phyloP scores from a whole-genome alignment of 2,329 filamentous ascomycete species.

The Simplicillium sp. region DNA sequence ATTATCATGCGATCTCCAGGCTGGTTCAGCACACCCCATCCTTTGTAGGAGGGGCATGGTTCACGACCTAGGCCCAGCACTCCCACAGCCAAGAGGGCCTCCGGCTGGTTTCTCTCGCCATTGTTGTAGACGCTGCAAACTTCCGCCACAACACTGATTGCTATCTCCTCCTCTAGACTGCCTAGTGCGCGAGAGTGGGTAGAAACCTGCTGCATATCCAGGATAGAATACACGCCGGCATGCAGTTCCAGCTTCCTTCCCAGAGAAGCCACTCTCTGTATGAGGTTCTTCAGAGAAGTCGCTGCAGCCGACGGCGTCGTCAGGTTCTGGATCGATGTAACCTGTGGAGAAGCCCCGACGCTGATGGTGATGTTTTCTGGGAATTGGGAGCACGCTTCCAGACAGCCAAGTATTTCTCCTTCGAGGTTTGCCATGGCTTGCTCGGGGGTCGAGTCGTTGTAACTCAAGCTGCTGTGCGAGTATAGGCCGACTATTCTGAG shows the following conservation, averaged over 20 bases:
- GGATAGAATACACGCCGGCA: conserved; percentile 54
- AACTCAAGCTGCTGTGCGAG: conserved; percentile 23
- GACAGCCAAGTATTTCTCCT: conserved; percentile 19
- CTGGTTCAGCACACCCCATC: conserved; percentile 46
- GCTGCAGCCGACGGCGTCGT: neutral
- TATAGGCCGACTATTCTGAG: conserved; percentile 16
- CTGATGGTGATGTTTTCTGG: conserved; percentile 16
- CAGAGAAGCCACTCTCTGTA: conserved; percentile 2
- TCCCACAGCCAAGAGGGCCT: conserved; percentile 50
- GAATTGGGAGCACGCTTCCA: conserved; percentile 12
- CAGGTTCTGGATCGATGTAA: conserved; percentile 17
- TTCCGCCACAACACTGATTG: conserved; percentile 48
- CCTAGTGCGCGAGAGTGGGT: conserved; percentile 32
- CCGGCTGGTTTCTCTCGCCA: conserved; percentile 20
- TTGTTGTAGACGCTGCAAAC: conserved; percentile 49
- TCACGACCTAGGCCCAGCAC: conserved; percentile 51
- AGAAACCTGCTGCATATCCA: conserved; percentile 57
- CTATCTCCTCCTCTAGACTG: conserved; percentile 35
- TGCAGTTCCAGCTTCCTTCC: conserved; percentile 43
- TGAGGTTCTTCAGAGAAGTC: neutral
- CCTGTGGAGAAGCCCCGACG: conserved; percentile 22
- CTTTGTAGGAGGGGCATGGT: conserved; percentile 48
- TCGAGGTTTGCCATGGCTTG: conserved; percentile 19
- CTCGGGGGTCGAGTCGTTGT: conserved; percentile 14
- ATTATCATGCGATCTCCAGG: conserved; percentile 34